These are phyloP conservation scores for Hysterium pulicare DNA, from an alignment of 2,329 filamentous ascomycete genomes.

Conservation along the genomic window DNA sequence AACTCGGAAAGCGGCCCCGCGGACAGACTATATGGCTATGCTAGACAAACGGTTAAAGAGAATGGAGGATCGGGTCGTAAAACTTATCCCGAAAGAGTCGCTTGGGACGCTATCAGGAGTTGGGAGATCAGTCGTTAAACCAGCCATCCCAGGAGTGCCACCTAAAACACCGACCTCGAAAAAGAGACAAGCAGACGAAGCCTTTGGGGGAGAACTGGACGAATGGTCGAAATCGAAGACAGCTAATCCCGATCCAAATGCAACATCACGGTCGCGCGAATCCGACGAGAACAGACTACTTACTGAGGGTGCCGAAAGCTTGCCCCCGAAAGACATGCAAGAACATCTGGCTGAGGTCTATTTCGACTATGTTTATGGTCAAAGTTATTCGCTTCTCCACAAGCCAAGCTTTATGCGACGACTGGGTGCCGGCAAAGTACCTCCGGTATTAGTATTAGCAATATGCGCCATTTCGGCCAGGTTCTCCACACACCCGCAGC, in stretches of 20 bases:
- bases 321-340: conserved; percentile 84
- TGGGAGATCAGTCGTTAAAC: conserved; percentile 80
- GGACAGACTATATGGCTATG: conserved; percentile 99
- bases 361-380: conserved; percentile 93
- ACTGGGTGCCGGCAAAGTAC: conserved; percentile 72
- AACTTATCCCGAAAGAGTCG: conserved; percentile 85
- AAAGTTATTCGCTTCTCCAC: conserved; percentile 90
- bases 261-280: conserved; percentile 45
- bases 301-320: conserved; percentile 74
- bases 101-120: conserved; percentile 65
- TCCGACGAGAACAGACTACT: conserved; percentile 73
- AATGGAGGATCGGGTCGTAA: conserved; percentile 98
- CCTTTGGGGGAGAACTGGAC: conserved; percentile 77
- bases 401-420: conserved; percentile 97
- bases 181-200: conserved; percentile 82
- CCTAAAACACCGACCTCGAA: conserved; percentile 59
- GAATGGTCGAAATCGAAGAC: conserved; percentile 67
- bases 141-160: conserved; percentile 59
- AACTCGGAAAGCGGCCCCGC: conserved; percentile 84
- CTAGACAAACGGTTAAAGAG: conserved; percentile 90
- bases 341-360: conserved; percentile 92
- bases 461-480: conserved; percentile 94
- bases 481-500: conserved; percentile 83
- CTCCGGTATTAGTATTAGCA: conserved; percentile 87
- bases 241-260: conserved; percentile 52